phyloP scores from a whole-genome alignment of 805 yeast genomes.

The Schwanniomyces vanrijiae region DNA sequence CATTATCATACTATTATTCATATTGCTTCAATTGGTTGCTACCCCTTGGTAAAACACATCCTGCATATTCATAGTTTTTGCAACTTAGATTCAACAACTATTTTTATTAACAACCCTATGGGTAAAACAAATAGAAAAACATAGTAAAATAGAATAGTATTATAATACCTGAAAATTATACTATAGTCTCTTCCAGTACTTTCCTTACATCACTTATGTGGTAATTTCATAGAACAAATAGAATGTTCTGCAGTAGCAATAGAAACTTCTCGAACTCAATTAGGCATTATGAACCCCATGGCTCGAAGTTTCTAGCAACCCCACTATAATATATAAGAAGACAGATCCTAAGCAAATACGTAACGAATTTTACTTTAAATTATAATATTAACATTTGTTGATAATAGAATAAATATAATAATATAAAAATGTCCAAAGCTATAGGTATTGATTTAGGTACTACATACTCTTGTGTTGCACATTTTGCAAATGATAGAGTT shows the following conservation, averaged over 20 bases:
- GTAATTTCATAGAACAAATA: background rate
- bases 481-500: slow-evolving; percentile 86
- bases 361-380: background rate
- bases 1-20: no score
- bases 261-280: slow-evolving; percentile 7
- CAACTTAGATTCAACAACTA: no score
- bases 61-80: no score
- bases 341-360: background rate
- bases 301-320: slow-evolving; percentile 7
- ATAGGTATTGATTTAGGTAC: slow-evolving; percentile 94
- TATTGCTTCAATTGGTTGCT: no score
- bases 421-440: slow-evolving; percentile 48
- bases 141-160: no score
- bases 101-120: no score
- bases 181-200: no score
- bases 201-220: no score
- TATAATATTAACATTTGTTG: background rate
- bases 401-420: background rate
- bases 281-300: slow-evolving; percentile 6
- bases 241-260: background rate
- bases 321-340: slow-evolving; percentile 3
- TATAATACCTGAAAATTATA: no score
- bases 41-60: no score
- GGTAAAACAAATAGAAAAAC: no score
- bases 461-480: slow-evolving; percentile 95